Conservation (phyloP, 1,284 basidiomycete species). For the Cutaneotrichosporon dermatis region DNA sequence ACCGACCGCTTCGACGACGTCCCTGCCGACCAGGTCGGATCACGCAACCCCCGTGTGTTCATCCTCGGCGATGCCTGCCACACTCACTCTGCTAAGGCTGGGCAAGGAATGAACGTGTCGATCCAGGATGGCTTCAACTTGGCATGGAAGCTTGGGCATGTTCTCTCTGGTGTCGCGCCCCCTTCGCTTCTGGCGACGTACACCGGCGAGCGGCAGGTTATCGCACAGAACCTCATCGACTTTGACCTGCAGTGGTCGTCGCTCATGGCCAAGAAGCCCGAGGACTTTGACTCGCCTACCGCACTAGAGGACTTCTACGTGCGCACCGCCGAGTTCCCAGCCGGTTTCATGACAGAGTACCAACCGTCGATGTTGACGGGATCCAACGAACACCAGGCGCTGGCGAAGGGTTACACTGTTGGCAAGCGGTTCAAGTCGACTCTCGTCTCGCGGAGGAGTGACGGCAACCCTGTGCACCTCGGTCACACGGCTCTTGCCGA, state of each 20-base stretch:
- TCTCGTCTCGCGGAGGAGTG: conserved; percentile 44
- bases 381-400: not conserved
- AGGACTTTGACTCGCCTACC: conserved; percentile 5
- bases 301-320: conserved; percentile 46
- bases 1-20: conserved; percentile 19
- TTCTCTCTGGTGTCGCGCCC: conserved; percentile 59
- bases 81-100: conserved; percentile 38
- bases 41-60: conserved; percentile 21
- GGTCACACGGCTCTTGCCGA: conserved; percentile 11
- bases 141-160: conserved; percentile 52
- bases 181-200: conserved; percentile 62
- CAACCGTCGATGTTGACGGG: conserved; percentile 3
- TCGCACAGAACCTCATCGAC: conserved; percentile 63
- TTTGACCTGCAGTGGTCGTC: conserved; percentile 71
- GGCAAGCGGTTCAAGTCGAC: conserved; percentile 20
- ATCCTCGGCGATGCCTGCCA: conserved; percentile 40
- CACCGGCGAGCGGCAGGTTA: conserved; percentile 19
- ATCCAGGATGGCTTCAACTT: conserved; percentile 42
- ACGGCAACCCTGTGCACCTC: conserved; percentile 6
- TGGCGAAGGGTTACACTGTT: conserved; percentile 8
- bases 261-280: conserved; percentile 56
- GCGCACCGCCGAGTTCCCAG: conserved; percentile 34
- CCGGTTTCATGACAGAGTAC: conserved; percentile 15
- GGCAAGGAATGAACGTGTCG: conserved; percentile 42
- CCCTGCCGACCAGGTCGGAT: conserved; percentile 8